A percentile compares a stretch with the other conserved stretches of the same genome.
These are phyloP conservation scores for Tolypocladium ophioglossoides DNA, from an alignment of 2,329 filamentous ascomycete genomes.

Conservation along the genomic window DNA sequence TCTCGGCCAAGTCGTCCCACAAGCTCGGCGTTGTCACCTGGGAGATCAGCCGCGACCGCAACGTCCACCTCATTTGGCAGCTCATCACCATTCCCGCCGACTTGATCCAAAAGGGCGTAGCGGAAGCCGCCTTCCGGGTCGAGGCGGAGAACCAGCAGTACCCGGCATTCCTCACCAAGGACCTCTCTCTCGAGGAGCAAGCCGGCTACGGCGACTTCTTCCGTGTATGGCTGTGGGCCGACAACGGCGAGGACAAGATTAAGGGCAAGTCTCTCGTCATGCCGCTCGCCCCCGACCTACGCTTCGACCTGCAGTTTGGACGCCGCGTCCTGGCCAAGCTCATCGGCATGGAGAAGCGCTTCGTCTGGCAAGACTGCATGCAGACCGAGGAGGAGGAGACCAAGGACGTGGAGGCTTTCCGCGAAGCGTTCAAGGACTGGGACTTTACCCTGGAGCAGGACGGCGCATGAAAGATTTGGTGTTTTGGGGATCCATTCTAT, in stretches of 20 bases:
- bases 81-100: slow-evolving; percentile 66
- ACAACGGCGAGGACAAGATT: slow-evolving; percentile 41
- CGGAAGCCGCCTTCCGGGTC: slow-evolving; percentile 81
- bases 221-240: slow-evolving; percentile 69
- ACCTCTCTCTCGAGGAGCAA: slow-evolving; percentile 39
- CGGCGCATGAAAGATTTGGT: not conserved
- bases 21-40: slow-evolving; percentile 77
- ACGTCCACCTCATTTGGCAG: slow-evolving; percentile 92
- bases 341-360: slow-evolving; percentile 65
- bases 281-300: slow-evolving; percentile 57
- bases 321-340: slow-evolving; percentile 82
- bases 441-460: slow-evolving; percentile 56
- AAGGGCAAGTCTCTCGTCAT: slow-evolving; percentile 60
- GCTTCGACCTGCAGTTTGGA: slow-evolving; percentile 87
- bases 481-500: not conserved
- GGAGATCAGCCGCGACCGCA: slow-evolving; percentile 74
- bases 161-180: slow-evolving; percentile 37
- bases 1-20: slow-evolving; percentile 42
- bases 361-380: slow-evolving; percentile 74
- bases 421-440: slow-evolving; percentile 71
- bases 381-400: slow-evolving; percentile 72
- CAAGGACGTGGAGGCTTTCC: slow-evolving; percentile 67
- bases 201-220: slow-evolving; percentile 57
- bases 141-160: slow-evolving; percentile 66
- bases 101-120: slow-evolving; percentile 59